These are phyloP conservation scores for Fusarium goolgardi DNA, from an alignment of 2,329 filamentous ascomycete species.

Conservation along the genomic window DNA sequence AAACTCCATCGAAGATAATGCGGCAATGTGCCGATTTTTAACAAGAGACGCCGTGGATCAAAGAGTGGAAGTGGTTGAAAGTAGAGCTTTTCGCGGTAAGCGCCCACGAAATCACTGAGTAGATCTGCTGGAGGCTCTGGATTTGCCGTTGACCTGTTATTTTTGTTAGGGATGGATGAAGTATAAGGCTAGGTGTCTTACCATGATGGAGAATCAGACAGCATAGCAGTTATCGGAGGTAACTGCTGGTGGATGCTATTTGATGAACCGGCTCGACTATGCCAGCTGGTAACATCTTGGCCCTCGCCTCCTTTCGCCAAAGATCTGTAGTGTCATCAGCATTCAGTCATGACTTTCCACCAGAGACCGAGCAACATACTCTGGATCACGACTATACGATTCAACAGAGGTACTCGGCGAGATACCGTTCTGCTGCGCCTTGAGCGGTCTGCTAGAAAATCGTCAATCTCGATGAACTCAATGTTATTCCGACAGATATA, in stretches of 20 bases:
- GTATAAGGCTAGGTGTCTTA: rapidly evolving
- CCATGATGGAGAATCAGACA: constrained; percentile 20
- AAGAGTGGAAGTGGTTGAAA: constrained; percentile 36
- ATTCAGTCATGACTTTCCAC: rapidly evolving
- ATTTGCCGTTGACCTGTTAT: constrained; percentile 20
- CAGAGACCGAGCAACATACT: not conserved
- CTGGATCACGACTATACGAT: not conserved
- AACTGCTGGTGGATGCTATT: constrained; percentile 7
- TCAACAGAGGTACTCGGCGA: not conserved
- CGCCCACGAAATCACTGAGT: constrained; percentile 9
- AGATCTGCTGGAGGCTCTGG: constrained; percentile 33
- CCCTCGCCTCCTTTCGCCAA: not conserved
- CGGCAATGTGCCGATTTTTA: constrained; percentile 21
- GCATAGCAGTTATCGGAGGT: constrained; percentile 17
- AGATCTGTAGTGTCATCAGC: not conserved
- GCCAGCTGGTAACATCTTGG: not conserved
- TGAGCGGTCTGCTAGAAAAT: not conserved
- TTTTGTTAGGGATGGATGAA: not conserved
- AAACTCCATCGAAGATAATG: constrained; percentile 42
- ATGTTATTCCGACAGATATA: rapidly evolving
- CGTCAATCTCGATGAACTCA: not conserved
- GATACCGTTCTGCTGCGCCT: not conserved
- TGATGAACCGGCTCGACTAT: not conserved
- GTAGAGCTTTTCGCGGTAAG: constrained; percentile 34
- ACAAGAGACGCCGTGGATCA: constrained; percentile 16